phyloP scores from a whole-genome alignment of 345 rosid genomes.

The Jatropha curcas region DNA sequence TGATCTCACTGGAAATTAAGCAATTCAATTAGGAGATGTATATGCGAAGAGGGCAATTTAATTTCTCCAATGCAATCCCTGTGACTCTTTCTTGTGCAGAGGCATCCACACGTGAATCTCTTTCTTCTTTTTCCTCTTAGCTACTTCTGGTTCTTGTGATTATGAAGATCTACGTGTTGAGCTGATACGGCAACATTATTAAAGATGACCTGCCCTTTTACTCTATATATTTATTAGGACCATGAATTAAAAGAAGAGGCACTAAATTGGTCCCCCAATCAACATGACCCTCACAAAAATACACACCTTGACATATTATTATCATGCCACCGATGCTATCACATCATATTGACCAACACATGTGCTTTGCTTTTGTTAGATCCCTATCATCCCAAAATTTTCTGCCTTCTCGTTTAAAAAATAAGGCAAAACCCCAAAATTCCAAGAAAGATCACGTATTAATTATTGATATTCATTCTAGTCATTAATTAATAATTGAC shows the following conservation, averaged over 20 bases:
- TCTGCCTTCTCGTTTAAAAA: too few species aligned
- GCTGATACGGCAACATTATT: neutral
- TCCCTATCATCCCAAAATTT: constrained; percentile 32
- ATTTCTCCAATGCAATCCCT: neutral
- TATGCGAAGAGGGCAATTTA: too few species aligned
- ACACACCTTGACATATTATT: constrained; percentile 26
- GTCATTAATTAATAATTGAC: neutral
- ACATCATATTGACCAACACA: constrained; percentile 33
- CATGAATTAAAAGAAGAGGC: constrained; percentile 8
- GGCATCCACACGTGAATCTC: neutral
- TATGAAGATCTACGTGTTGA: neutral
- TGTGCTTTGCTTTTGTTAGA: constrained; percentile 36
- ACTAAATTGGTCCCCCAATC: constrained; percentile 37
- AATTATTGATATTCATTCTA: too few species aligned
- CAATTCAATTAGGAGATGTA: too few species aligned
- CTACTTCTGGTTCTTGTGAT: neutral
- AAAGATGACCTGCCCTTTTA: neutral
- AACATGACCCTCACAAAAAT: constrained; percentile 7
- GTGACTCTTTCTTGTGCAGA: neutral
- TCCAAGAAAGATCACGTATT: too few species aligned
- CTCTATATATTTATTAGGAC: constrained; percentile 9
- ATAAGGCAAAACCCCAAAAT: neutral
- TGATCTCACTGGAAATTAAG: too few species aligned
- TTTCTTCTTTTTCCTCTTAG: neutral
- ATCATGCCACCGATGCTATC: constrained; percentile 44